These are phyloP conservation scores for Fusarium stilboides DNA, from an alignment of 2,329 filamentous ascomycete genomes.

Conservation along the genomic window DNA sequence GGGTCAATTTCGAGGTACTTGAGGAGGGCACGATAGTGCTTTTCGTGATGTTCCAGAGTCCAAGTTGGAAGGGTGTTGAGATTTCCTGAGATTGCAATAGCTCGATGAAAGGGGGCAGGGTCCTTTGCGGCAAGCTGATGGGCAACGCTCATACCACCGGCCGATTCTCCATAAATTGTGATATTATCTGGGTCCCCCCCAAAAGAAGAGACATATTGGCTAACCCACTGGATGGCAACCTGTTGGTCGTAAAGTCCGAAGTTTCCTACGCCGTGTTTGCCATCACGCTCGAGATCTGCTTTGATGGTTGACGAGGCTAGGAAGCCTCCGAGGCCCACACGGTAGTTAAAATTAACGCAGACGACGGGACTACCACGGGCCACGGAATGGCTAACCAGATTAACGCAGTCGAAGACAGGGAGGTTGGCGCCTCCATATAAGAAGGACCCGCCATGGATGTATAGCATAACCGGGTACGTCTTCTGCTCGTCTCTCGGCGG, in stretches of 20 bases:
- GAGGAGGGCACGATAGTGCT: slow-evolving; percentile 22
- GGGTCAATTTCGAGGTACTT: slow-evolving; percentile 27
- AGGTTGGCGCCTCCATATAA: slow-evolving; percentile 27
- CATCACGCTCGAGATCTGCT: not conserved
- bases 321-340: slow-evolving; percentile 7
- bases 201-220: not conserved
- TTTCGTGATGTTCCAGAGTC: slow-evolving; percentile 6
- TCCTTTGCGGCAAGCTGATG: not conserved
- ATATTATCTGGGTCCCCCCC: slow-evolving; percentile 3
- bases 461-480: slow-evolving; percentile 26
- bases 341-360: slow-evolving; percentile 8
- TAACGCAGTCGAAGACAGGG: slow-evolving; percentile 8
- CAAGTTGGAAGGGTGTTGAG: slow-evolving; percentile 1
- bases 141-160: slow-evolving; percentile 11
- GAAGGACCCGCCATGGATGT: slow-evolving; percentile 33
- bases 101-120: slow-evolving; percentile 3
- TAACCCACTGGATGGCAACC: slow-evolving; percentile 4
- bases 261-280: not conserved
- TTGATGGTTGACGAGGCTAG: slow-evolving; percentile 2
- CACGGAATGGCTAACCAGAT: not conserved
- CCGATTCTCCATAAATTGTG: slow-evolving; percentile 6
- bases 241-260: slow-evolving; percentile 20
- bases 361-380: not conserved
- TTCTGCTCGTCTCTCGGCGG: not conserved
- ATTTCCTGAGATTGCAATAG: slow-evolving; percentile 9